Evolutionary conservation across 2,329 filamentous ascomycete species (phyloP), one percentile per base, ranked within the genome.

Genomic region (Polychaeton citri): DNA sequence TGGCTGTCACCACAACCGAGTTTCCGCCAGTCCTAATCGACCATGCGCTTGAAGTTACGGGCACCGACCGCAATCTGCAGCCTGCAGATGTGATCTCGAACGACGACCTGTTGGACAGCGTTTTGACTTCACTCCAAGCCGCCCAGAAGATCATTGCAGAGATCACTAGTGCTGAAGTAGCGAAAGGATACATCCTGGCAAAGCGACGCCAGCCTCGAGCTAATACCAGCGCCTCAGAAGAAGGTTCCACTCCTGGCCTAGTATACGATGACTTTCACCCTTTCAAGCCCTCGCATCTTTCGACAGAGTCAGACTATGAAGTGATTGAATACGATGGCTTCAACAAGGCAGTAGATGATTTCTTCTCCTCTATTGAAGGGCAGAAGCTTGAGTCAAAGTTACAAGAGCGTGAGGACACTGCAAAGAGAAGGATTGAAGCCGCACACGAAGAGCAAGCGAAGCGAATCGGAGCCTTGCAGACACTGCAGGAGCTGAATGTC

Each of bases 191-290:
- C 55, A 95, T 98, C 40, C 72, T 98, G 41, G 86, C 86, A 1
- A 92, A 76, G 44, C 54, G 58, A 10, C 49, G 9, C 44, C 52
- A 31, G 43, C 39, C 34, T 8, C 24, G 24, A 9, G 38, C 39
- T 15, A 32, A 38, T 8, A 39, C 38, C 0, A 44, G 60, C 15
- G 56, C 54, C 35, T 48, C 46, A 19, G 52, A 51, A 19, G 55
- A 60, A 7, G 61, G 54, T 3, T 43, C 57, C 38, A 16, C 32
- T 43, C 49, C 47, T 5, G 59, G 54, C 8, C 54, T 90, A 5
- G 64, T 93, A 2, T 98, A 95, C 52, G 82, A 95, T 37, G 90
- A 98, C 50, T 96, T 95, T 49, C 88, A 96, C 48, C 90, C 90
- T 0, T 96, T 96, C 57, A 66, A 80, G 26, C 90, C 90, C 0